Evolutionary conservation across 495 filamentous ascomycete genomes (phyloP).

Genomic region (Trichoderma orchidacearum): DNA sequence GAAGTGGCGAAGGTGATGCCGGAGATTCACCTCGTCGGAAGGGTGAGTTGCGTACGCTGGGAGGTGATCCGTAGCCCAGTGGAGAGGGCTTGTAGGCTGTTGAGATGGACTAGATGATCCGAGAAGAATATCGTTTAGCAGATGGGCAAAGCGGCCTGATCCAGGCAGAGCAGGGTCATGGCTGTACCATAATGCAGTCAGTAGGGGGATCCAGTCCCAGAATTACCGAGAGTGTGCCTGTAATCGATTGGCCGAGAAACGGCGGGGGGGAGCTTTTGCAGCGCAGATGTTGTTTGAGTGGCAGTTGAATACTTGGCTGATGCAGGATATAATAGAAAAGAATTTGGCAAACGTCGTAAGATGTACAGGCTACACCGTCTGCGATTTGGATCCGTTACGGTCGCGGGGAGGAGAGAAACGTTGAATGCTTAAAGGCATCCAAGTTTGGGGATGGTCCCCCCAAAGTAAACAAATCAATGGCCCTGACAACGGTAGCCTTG

Average conservation of each 20-base stretch:
- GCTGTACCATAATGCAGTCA: neutral
- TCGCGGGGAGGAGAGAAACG: neutral
- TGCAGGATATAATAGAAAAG: neutral
- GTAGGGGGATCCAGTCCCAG: neutral
- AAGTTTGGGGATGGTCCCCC: neutral
- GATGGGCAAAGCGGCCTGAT: neutral
- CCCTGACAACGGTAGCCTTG: neutral
- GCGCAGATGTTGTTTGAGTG: neutral
- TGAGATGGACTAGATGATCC: constrained; percentile 27
- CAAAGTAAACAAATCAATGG: constrained; percentile 9
- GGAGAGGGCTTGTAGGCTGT: constrained; percentile 57
- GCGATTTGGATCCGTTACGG: neutral
- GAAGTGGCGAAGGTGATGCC: constrained; percentile 30
- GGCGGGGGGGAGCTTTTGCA: neutral
- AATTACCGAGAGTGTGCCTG: neutral
- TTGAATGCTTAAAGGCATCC: constrained; percentile 7
- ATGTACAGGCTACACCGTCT: neutral
- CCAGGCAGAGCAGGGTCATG: neutral
- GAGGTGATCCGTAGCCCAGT: constrained; percentile 50
- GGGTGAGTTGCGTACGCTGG: constrained; percentile 44
- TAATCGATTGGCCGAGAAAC: neutral
- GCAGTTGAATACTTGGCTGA: neutral
- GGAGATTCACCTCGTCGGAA: constrained; percentile 54
- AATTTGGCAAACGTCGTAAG: neutral
- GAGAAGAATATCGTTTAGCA: neutral